Conservation (phyloP, 257 asterid genomes). For the Avicennia marina region DNA sequence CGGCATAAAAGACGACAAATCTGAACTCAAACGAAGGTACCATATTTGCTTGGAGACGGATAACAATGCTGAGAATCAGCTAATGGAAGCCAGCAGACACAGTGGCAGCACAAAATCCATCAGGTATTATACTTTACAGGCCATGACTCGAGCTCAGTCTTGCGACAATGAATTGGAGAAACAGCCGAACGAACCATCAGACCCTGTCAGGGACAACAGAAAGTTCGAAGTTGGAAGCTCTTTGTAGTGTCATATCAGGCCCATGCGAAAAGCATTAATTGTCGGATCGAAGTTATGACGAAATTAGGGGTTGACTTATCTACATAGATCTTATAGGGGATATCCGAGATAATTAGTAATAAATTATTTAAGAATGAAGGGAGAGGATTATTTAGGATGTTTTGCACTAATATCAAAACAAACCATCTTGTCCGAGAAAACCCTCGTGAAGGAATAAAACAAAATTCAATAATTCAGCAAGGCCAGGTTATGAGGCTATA, state of each 20-base stretch:
- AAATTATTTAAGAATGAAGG: too few species aligned
- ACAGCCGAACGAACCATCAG: not conserved
- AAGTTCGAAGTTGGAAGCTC: not conserved
- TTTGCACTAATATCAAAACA: too few species aligned
- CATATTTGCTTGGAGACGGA: not conserved
- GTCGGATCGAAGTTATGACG: not conserved
- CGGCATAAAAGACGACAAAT: not conserved
- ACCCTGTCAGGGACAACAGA: not conserved
- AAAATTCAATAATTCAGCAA: too few species aligned
- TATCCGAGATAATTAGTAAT: too few species aligned
- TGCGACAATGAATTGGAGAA: not conserved
- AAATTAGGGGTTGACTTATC: not conserved
- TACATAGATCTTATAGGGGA: too few species aligned
- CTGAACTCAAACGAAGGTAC: constrained; percentile 1
- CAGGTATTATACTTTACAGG: not conserved
- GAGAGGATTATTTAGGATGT: too few species aligned
- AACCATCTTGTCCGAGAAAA: too few species aligned
- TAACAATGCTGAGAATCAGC: not conserved
- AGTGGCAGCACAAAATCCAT: not conserved
- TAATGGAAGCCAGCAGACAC: not conserved
- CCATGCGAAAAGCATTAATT: not conserved
- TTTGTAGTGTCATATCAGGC: not conserved
- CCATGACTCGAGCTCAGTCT: not conserved
- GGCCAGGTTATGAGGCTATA: too few species aligned
- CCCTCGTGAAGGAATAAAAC: too few species aligned